phyloP scores from a whole-genome alignment of 164 flowering plant genomes.

The Stephania cephalantha region DNA sequence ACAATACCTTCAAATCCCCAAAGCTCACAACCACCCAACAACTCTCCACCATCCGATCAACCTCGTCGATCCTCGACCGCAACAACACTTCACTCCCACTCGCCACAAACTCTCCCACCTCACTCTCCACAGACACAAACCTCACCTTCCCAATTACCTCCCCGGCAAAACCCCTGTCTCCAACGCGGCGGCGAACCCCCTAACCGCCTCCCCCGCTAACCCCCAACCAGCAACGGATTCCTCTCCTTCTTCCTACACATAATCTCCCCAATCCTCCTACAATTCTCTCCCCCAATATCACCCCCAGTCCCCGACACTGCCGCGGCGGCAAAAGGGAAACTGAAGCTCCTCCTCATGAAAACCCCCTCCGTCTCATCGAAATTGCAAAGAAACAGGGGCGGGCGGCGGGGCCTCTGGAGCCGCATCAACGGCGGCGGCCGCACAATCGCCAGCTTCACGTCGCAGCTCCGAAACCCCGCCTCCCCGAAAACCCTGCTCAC shows the following conservation, averaged over 20 bases:
- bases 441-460: conserved; percentile 68
- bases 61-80: conserved; percentile 38
- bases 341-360: conserved; percentile 25
- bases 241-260: conserved; percentile 45
- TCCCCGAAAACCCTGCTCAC: conserved; percentile 89
- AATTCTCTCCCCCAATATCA: conserved; percentile 34
- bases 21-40: conserved; percentile 50
- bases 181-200: conserved; percentile 38
- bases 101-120: conserved; percentile 23
- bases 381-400: conserved; percentile 64
- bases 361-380: conserved; percentile 18
- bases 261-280: conserved; percentile 55
- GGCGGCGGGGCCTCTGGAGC: conserved; percentile 31
- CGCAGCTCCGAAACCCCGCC: conserved; percentile 83
- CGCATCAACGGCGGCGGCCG: conserved; percentile 44
- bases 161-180: conserved; percentile 33
- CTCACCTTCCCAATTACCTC: conserved; percentile 39
- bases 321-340: conserved; percentile 42
- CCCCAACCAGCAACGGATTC: conserved; percentile 78
- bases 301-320: neutral
- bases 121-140: conserved; percentile 39
- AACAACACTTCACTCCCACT: conserved; percentile 24
- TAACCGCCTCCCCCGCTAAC: conserved; percentile 46
- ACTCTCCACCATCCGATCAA: conserved; percentile 25
- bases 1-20: conserved; percentile 63